Evolutionary conservation across 768 basidiomycete genomes (phyloP).

Genomic region (Candolleomyces aberdarensis): DNA sequence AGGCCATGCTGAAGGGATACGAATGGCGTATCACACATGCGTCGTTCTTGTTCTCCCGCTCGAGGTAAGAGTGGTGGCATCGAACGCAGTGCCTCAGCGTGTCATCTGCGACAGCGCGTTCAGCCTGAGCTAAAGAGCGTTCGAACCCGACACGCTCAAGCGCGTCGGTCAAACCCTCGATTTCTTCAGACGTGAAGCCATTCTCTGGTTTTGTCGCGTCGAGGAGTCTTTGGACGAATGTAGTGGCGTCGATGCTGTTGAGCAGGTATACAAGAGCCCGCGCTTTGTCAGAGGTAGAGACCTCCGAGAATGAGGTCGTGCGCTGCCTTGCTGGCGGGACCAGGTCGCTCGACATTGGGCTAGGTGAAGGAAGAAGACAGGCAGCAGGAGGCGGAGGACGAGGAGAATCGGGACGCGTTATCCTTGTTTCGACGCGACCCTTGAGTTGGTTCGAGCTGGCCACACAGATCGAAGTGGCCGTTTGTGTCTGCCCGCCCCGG

Average conservation of each 20-base stretch:
- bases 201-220: background rate
- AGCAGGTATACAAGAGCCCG: background rate
- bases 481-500: too few species aligned
- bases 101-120: background rate
- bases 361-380: background rate
- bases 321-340: background rate
- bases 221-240: background rate
- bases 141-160: background rate
- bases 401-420: background rate
- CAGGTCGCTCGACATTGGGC: background rate
- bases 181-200: background rate
- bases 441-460: too few species aligned
- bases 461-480: too few species aligned
- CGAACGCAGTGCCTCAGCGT: background rate
- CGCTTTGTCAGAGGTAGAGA: background rate
- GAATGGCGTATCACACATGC: background rate
- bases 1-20: background rate
- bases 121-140: background rate
- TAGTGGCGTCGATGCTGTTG: background rate
- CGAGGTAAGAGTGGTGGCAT: constrained; percentile 5
- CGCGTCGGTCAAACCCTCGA: background rate
- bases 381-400: background rate
- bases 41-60: background rate
- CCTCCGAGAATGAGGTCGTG: background rate
- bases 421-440: too few species aligned